Conservation (phyloP, 2,329 filamentous ascomycete genomes). For the Fusarium pininemorale region DNA sequence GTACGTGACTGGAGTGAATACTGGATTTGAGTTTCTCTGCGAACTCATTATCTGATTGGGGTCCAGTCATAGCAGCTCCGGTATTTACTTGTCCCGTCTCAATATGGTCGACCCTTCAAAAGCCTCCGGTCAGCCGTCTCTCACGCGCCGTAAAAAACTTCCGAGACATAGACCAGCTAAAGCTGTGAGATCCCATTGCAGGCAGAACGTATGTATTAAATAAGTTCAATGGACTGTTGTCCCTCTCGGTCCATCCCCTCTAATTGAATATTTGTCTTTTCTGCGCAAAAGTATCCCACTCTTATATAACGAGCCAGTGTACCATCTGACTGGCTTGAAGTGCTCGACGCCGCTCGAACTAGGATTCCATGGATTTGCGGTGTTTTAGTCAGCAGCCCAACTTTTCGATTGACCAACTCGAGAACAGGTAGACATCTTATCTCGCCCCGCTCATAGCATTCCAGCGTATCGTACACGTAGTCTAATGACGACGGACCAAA, state of each 20-base stretch:
- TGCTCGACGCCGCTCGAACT: accelerated
- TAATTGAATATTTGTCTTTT: neutral
- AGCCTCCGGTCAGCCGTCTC: accelerated
- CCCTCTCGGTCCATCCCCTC: accelerated
- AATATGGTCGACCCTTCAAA: neutral
- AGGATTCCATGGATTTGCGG: neutral
- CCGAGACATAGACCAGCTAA: neutral
- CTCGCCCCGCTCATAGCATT: accelerated
- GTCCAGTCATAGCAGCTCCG: too few relatives aligned
- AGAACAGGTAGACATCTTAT: neutral
- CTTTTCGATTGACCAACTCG: accelerated
- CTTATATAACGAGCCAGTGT: accelerated
- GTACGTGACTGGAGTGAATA: neutral
- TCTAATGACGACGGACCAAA: accelerated
- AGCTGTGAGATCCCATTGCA: accelerated
- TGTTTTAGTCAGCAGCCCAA: accelerated
- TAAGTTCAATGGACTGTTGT: neutral
- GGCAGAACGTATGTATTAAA: neutral
- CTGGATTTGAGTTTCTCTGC: neutral
- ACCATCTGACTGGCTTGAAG: too few relatives aligned
- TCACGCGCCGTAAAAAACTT: too few relatives aligned
- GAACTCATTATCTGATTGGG: neutral
- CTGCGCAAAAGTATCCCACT: neutral
- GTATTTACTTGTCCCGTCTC: accelerated
- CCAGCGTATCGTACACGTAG: neutral